Evolutionary conservation across 148 eudicot species (phyloP), one percentile per base, ranked within the genome.

Genomic region (Rhododendron williamsianum): DNA sequence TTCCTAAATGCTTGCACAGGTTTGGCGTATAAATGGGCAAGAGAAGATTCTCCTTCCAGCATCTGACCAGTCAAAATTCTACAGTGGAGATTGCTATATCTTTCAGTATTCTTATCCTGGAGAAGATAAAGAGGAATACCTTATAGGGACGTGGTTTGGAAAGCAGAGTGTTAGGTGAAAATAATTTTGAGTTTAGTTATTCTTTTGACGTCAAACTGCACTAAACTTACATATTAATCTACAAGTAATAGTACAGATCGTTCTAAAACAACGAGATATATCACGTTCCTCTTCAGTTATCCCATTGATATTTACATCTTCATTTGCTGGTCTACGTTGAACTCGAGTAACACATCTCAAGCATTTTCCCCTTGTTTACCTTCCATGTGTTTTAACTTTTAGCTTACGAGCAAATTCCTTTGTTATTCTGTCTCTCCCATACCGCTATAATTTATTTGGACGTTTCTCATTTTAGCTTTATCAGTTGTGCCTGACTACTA

Each of bases 141-240:
- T 97, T 84, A 88, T 94, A 48, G 98, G 99, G 65, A 95, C 98
- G 77, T 97, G 99, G 99, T 92, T 93, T 82, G 99, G 99, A 80
- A 92, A 93, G 90, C 94, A 93, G 85, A 95, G 99, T 87, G 91
- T 92, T 85, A 94, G 95, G 98, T 95, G 87, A 86, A 84, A 58
- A 76, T 35, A 27, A 63, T 58, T 19, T 60, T 83, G 46, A 33
- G 11, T 79, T 23, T 56, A 49, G 21, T 9, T 83, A 16, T 78
- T 79, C 71, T 6, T 78, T 49, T 18, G 8, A 21, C 9, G 35
- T 15, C 36, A 48, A 69, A 23, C 51, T 41, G 16, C 51, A 48
- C 36, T 10, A 49, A 72, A 83, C 80, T 49, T 46, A 27, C 36
- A 78, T 11, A 49, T 27, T 5, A 8, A 21, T 12, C 23, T 35